phyloP scores from a whole-genome alignment of 305 asterid species.

The Fraxinus sp. region DNA sequence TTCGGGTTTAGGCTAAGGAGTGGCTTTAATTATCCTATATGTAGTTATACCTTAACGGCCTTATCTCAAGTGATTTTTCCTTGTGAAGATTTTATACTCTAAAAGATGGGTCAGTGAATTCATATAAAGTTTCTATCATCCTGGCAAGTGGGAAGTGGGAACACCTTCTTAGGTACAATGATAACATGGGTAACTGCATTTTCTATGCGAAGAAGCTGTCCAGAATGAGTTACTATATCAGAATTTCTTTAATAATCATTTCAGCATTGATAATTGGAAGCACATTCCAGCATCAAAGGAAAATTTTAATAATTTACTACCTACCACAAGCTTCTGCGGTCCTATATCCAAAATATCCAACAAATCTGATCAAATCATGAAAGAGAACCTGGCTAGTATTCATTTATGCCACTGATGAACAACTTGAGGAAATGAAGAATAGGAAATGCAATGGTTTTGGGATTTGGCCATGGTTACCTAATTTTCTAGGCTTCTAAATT shows the following conservation, averaged over 20 bases:
- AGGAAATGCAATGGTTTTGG: slow-evolving; percentile 3
- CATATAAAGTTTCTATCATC: slow-evolving; percentile 7
- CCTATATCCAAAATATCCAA: not conserved
- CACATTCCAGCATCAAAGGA: slow-evolving; percentile 13
- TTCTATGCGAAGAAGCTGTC: not conserved
- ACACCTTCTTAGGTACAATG: slow-evolving; percentile 8
- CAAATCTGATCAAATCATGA: not conserved
- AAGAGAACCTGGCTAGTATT: not conserved
- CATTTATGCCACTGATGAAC: not conserved
- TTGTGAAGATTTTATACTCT: not conserved
- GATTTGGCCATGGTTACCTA: not conserved
- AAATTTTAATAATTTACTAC: not conserved
- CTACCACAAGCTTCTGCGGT: slow-evolving; percentile 8
- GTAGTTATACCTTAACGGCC: not conserved
- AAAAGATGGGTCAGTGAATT: not conserved
- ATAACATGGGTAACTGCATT: not conserved
- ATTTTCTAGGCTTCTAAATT: not conserved
- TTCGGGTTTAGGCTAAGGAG: not conserved
- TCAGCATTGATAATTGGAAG: not conserved
- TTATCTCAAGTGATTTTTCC: not conserved
- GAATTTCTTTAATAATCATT: slow-evolving; percentile 4
- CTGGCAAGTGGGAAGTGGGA: slow-evolving; percentile 1
- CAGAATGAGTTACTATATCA: slow-evolving; percentile 12
- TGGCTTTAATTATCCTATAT: not conserved
- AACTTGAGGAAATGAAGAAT: not conserved